Percentiles rank a stretch among this genome's conserved stretches.
Evolutionary conservation across 2,329 filamentous ascomycete species (phyloP).

Genomic region (Colletotrichum sublineola): DNA sequence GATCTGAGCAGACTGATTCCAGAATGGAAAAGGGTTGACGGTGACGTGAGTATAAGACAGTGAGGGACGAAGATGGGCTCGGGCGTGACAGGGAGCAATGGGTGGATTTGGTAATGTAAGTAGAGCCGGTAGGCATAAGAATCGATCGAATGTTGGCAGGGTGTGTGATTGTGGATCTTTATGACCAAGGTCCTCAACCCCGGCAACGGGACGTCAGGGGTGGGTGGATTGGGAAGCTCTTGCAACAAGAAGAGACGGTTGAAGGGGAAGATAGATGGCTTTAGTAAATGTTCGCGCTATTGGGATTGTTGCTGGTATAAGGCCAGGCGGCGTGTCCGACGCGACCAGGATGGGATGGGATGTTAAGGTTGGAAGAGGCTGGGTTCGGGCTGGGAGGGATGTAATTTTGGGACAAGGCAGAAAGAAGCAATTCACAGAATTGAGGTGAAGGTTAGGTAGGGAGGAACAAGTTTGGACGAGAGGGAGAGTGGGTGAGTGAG

Average conservation of each 20-base stretch:
- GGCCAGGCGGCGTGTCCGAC: constrained; percentile 4
- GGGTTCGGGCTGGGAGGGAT: neutral
- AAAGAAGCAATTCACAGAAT: constrained; percentile 37
- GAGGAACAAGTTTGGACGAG: neutral
- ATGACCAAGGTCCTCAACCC: constrained; percentile 35
- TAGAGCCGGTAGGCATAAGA: constrained; percentile 36
- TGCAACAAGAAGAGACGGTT: constrained; percentile 15
- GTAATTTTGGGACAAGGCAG: constrained; percentile 2
- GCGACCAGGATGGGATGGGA: neutral
- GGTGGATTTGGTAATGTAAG: constrained; percentile 39
- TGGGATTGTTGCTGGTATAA: constrained; percentile 5
- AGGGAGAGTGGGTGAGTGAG: neutral
- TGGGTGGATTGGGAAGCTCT: constrained; percentile 24
- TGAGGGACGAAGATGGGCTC: constrained; percentile 22
- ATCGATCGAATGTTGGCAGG: constrained; percentile 37
- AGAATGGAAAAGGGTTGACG: constrained; percentile 5
- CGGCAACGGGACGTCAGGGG: constrained; percentile 20
- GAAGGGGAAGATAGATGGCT: neutral
- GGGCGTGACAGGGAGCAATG: constrained; percentile 33
- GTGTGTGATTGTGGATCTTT: constrained; percentile 29
- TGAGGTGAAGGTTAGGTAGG: neutral
- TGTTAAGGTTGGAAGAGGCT: neutral
- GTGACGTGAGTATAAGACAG: constrained; percentile 41
- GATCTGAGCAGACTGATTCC: constrained; percentile 5
- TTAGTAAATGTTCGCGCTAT: constrained; percentile 1